phyloP scores from a whole-genome alignment of 1,284 basidiomycete species.

The Rhodofomes roseus region DNA sequence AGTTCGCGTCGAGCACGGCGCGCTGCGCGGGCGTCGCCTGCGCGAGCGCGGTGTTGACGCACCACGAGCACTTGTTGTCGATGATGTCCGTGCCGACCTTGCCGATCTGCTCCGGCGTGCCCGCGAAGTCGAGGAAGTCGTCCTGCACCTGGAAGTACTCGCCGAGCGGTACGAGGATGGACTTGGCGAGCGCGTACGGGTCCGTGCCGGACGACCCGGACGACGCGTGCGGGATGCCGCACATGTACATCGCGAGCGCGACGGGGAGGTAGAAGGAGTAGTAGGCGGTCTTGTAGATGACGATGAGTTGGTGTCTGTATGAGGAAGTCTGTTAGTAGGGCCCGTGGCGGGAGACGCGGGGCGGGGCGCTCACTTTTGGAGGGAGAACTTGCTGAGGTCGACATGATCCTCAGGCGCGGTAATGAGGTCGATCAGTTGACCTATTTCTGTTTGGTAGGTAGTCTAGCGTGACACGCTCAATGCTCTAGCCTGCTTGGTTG shows the following conservation, averaged over 20 bases:
- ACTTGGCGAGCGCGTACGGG: slow-evolving; percentile 78
- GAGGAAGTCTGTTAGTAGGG: not conserved
- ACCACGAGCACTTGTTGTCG: slow-evolving; percentile 99
- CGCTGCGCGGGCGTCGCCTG: slow-evolving; percentile 54
- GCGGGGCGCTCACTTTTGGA: slow-evolving; percentile 59
- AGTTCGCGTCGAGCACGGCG: slow-evolving; percentile 70
- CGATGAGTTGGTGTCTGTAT: slow-evolving; percentile 87
- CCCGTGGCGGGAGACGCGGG: not conserved
- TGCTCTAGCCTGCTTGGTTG: not conserved
- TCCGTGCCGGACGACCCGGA: slow-evolving; percentile 32
- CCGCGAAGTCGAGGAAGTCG: slow-evolving; percentile 94
- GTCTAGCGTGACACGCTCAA: slow-evolving; percentile 40
- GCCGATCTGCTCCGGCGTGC: slow-evolving; percentile 88
- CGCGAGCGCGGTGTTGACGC: slow-evolving; percentile 85
- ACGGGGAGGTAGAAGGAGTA: slow-evolving; percentile 99
- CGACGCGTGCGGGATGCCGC: slow-evolving; percentile 54
- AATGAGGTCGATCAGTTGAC: slow-evolving; percentile 93
- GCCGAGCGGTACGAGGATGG: slow-evolving; percentile 89
- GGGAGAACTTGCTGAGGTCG: slow-evolving; percentile 85
- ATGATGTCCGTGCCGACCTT: slow-evolving; percentile 98
- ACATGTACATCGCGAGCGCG: slow-evolving; percentile 87
- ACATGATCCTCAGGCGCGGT: slow-evolving; percentile 91
- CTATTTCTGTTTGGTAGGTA: slow-evolving; percentile 94
- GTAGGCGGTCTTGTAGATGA: slow-evolving; percentile 96
- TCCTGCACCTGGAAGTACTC: slow-evolving; percentile 99